These are phyloP conservation scores for Kalmusia sp. DNA, from an alignment of 2,329 filamentous ascomycete genomes.

Conservation along the genomic window DNA sequence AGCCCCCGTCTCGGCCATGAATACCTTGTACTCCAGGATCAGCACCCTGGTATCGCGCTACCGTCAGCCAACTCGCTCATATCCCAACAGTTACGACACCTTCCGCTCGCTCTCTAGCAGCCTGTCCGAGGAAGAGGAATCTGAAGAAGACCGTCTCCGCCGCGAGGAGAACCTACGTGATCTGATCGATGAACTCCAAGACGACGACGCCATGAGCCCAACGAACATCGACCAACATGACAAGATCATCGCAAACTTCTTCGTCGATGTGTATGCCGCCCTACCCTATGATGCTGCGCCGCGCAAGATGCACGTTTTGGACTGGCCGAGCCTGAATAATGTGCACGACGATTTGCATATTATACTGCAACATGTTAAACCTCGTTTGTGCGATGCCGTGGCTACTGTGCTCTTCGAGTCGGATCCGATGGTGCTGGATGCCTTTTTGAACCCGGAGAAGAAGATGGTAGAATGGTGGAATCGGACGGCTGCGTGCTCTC, in stretches of 20 bases:
- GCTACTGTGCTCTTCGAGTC: constrained; percentile 21
- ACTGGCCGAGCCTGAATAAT: constrained; percentile 10
- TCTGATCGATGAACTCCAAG: constrained; percentile 15
- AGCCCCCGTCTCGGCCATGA: too few species aligned
- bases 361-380: constrained; percentile 12
- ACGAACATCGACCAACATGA: constrained; percentile 20
- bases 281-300: constrained; percentile 8
- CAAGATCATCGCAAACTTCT: constrained; percentile 13
- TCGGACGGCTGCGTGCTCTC: background rate
- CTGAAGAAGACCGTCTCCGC: background rate
- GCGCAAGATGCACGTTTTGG: constrained; percentile 20
- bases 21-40: too few species aligned
- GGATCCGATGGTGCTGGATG: constrained; percentile 14
- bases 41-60: too few species aligned
- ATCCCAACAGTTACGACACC: background rate
- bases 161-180: constrained; percentile 1
- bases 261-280: background rate
- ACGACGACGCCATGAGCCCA: constrained; percentile 18
- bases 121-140: too few species aligned
- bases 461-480: constrained; percentile 26
- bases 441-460: constrained; percentile 19
- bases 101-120: background rate
- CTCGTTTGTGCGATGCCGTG: constrained; percentile 24
- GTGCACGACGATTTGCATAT: constrained; percentile 2
- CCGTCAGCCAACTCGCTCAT: too few species aligned